phyloP scores from a whole-genome alignment of 768 basidiomycete genomes.

The Roridomyces roridus region DNA sequence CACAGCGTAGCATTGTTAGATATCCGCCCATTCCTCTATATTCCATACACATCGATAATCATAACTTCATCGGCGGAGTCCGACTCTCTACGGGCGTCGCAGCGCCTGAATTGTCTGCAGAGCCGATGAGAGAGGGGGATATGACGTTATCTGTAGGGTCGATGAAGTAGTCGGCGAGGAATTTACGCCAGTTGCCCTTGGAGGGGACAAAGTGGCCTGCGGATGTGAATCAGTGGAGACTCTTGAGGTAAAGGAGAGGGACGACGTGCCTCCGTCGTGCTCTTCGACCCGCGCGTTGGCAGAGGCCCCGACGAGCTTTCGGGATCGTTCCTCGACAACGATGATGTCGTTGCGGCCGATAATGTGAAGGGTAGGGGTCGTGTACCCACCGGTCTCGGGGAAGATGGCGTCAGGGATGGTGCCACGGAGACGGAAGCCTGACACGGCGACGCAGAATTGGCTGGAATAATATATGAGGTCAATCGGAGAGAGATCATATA shows the following conservation, averaged over 20 bases:
- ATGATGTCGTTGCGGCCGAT: constrained; percentile 81
- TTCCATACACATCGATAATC: no score
- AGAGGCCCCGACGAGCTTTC: constrained; percentile 59
- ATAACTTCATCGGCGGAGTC: background rate
- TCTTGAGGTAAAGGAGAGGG: background rate
- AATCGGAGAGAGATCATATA: no score
- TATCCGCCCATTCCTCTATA: no score
- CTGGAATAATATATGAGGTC: constrained; percentile 37
- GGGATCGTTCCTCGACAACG: constrained; percentile 72
- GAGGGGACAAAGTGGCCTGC: constrained; percentile 86
- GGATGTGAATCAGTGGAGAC: background rate
- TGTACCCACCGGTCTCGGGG: constrained; percentile 52
- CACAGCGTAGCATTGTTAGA: no score
- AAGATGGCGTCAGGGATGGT: constrained; percentile 58
- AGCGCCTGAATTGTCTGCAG: constrained; percentile 51
- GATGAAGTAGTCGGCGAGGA: constrained; percentile 70
- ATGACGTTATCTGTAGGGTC: constrained; percentile 54
- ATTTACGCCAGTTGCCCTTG: constrained; percentile 76
- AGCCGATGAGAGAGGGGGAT: constrained; percentile 43
- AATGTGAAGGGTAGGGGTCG: constrained; percentile 80
- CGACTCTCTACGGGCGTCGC: constrained; percentile 44
- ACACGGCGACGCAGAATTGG: constrained; percentile 75
- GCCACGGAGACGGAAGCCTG: constrained; percentile 68
- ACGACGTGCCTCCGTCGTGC: constrained; percentile 78
- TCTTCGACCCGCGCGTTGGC: constrained; percentile 67